phyloP scores from a whole-genome alignment of 2,329 filamentous ascomycete genomes.

The Penicillium olsonii region DNA sequence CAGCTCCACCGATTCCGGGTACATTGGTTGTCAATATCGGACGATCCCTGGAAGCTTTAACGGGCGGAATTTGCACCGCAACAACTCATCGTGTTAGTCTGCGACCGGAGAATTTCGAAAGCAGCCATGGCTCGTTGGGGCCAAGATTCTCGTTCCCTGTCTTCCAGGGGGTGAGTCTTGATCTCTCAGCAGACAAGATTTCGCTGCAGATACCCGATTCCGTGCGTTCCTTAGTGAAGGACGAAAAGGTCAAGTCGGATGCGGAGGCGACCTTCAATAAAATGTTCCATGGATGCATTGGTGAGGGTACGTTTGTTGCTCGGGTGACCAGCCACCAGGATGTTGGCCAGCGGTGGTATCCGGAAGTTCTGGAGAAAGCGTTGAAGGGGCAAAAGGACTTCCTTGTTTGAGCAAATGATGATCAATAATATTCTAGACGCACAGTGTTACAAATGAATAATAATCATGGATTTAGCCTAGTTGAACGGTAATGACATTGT shows the following conservation, averaged over 20 bases:
- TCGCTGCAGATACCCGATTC: constrained; percentile 32
- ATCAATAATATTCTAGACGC: too few relatives aligned
- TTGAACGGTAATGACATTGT: too few relatives aligned
- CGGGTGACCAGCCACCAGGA: constrained; percentile 41
- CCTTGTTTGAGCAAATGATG: too few relatives aligned
- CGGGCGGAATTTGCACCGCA: constrained; percentile 37
- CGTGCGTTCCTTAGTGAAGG: constrained; percentile 31
- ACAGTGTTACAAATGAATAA: too few relatives aligned
- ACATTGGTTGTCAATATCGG: constrained; percentile 55
- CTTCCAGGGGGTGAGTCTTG: constrained; percentile 39
- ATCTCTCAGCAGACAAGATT: constrained; percentile 33
- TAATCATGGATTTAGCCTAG: too few relatives aligned
- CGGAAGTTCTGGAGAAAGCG: constrained; percentile 33
- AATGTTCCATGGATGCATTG: constrained; percentile 33
- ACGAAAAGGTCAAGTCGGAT: constrained; percentile 37
- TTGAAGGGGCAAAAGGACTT: constrained; percentile 29
- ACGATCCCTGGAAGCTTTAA: constrained; percentile 38
- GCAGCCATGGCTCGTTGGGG: constrained; percentile 27
- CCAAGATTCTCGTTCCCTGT: constrained; percentile 39
- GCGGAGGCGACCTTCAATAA: constrained; percentile 40
- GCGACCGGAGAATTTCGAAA: constrained; percentile 29
- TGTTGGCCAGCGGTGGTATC: constrained; percentile 40
- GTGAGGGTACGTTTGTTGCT: constrained; percentile 37
- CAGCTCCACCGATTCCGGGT: constrained; percentile 45
- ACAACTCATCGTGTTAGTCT: constrained; percentile 40